Evolutionary conservation across 2,329 filamentous ascomycete species (phyloP).

Genomic region (Gyromitra esculenta): DNA sequence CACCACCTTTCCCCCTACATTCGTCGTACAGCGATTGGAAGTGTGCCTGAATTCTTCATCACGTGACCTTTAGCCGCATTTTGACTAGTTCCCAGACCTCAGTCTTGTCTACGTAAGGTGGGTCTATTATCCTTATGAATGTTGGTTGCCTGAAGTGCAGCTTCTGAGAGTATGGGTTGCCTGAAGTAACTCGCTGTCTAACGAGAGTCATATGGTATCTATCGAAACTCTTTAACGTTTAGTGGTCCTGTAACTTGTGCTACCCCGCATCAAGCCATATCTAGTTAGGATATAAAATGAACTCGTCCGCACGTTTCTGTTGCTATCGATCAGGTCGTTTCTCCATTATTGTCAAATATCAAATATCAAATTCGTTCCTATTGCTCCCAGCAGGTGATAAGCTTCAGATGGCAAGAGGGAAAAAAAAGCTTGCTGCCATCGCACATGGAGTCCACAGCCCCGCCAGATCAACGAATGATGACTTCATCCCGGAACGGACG

Average conservation of each 20-base stretch:
- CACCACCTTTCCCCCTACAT: too few relatives aligned
- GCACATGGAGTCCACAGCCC: neutral
- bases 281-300: slow-evolving; percentile 47
- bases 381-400: neutral
- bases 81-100: neutral
- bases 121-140: neutral
- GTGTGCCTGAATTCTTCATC: neutral
- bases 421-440: neutral
- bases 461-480: neutral
- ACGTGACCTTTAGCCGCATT: slow-evolving; percentile 31
- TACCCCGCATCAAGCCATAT: slow-evolving; percentile 43
- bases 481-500: slow-evolving; percentile 30
- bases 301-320: slow-evolving; percentile 21
- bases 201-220: neutral
- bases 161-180: slow-evolving; percentile 14
- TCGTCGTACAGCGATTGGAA: neutral
- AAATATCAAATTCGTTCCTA: neutral
- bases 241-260: slow-evolving; percentile 5
- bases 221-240: neutral
- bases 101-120: neutral
- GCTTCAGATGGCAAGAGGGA: slow-evolving; percentile 24
- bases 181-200: slow-evolving; percentile 31
- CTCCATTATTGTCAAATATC: slow-evolving; percentile 9
- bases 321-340: slow-evolving; percentile 19
- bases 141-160: slow-evolving; percentile 38